phyloP scores from a whole-genome alignment of 2,329 filamentous ascomycete species.

The Microsporum canis region DNA sequence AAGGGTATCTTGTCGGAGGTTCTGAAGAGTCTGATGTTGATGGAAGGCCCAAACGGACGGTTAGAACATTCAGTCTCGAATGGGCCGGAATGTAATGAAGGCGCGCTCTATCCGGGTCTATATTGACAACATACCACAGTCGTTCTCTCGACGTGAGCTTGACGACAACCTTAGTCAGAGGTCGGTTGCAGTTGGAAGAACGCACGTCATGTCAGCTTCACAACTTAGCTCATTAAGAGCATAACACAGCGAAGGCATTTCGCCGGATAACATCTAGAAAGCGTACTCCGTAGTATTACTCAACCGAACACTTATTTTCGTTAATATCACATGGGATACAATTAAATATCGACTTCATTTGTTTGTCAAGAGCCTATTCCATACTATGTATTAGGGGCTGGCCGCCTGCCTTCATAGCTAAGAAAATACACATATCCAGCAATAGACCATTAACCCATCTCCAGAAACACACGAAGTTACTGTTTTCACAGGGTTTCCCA shows the following conservation, averaged over 20 bases:
- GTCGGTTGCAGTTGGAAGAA: too few relatives aligned
- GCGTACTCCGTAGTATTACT: too few relatives aligned
- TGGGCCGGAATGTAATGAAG: constrained; percentile 75
- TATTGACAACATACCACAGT: background rate
- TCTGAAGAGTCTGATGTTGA: constrained; percentile 35
- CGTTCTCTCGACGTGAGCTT: background rate
- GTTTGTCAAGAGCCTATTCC: too few relatives aligned
- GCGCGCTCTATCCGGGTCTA: background rate
- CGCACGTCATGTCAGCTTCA: too few relatives aligned
- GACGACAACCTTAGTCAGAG: too few relatives aligned
- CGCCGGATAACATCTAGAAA: too few relatives aligned
- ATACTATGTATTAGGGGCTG: background rate
- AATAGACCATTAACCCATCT: background rate
- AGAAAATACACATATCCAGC: background rate
- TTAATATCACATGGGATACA: too few relatives aligned
- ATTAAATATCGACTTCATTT: too few relatives aligned
- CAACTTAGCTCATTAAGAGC: too few relatives aligned
- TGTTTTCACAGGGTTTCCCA: background rate
- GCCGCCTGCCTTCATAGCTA: background rate
- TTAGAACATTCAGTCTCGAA: constrained; percentile 75
- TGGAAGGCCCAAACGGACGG: constrained; percentile 21
- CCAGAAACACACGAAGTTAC: background rate
- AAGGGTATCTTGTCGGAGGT: constrained; percentile 79
- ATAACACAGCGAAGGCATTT: too few relatives aligned
- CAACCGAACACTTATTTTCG: too few relatives aligned